Base-by-base conservation (phyloP, 2,329 filamentous ascomycete genomes). In the Arthrobotrys iridis region DNA sequence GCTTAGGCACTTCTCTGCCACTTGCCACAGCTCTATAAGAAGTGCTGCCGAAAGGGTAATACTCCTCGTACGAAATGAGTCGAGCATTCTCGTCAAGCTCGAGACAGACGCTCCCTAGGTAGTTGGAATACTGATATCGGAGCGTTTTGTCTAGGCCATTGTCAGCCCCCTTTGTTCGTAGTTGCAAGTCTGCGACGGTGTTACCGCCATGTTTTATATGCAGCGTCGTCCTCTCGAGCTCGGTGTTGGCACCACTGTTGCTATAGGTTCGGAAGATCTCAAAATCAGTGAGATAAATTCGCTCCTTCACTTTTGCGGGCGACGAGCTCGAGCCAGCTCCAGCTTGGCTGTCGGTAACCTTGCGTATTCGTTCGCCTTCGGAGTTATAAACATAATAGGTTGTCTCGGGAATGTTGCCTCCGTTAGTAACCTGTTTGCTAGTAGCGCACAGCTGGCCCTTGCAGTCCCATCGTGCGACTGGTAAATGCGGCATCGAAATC, bases 351-450 rank as follows among this genome's bases (percentile, higher is more conserved):
- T 77, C 78, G 3, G 74, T 77, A 1, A 79, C 75, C 46, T 81
- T 80, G 3, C 80, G 76, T 1, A 79, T 70, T 4, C 79, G 48
- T 33, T 66, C 55, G 2, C 77, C 78, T 1, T 8, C 37, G 1
- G 55, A 20, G 50, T 80, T 66, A 57, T 81, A 80, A 33, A 57
- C 26, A 55, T 80, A 80, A 43, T 77, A 79, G 1, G 78, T 78
- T 2, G 52, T 78, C 28, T 79, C 78, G 20, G 13, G 57, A 10
- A 46, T 58, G n/a, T n/a, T n/a, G 13, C 20, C 26, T 4, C 6
- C 41, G 28, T 24, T 28, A 5, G 63, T 40, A 26, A 26, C 18
- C 5, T 43, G 40, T 0, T 73, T 50, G n/a, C 8, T 13, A 13
- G 4, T 37, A 11, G 6, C 3, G 35, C 6, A 37, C 3, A 37